Evolutionary conservation across 352 stramenopile species (phyloP).

Genomic region (Albugo laibachii): DNA sequence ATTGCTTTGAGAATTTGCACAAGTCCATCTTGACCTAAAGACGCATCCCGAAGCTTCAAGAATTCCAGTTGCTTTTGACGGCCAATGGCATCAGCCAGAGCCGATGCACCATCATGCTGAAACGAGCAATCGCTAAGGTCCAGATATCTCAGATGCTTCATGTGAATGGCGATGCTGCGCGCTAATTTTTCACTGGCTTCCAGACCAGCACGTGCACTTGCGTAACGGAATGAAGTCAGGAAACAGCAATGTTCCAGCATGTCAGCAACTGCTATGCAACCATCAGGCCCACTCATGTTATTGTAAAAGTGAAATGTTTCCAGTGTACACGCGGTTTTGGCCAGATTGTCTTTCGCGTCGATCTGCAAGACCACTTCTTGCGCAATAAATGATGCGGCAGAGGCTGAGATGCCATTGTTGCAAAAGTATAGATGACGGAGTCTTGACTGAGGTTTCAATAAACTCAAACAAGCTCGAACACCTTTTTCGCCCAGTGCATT

Average conservation of each 20-base stretch:
- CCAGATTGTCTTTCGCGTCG: slow-evolving; percentile 10
- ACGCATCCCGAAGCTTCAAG: slow-evolving; percentile 82
- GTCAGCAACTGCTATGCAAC: slow-evolving; percentile 27
- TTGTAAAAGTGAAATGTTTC: slow-evolving; percentile 75
- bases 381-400: slow-evolving; percentile 31
- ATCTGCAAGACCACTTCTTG: slow-evolving; percentile 44
- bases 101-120: slow-evolving; percentile 35
- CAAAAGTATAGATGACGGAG: slow-evolving; percentile 45
- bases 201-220: slow-evolving; percentile 33
- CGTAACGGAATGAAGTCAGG: slow-evolving; percentile 37
- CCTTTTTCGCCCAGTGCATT: slow-evolving; percentile 62
- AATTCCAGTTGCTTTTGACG: slow-evolving; percentile 41
- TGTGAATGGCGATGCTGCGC: slow-evolving; percentile 20
- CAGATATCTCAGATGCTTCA: slow-evolving; percentile 40
- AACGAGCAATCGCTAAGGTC: slow-evolving; percentile 89
- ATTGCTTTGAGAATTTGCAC: slow-evolving; percentile 47
- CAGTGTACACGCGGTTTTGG: slow-evolving; percentile 17
- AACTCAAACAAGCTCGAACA: slow-evolving; percentile 43
- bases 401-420: slow-evolving; percentile 64
- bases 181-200: slow-evolving; percentile 32
- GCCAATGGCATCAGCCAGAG: slow-evolving; percentile 48
- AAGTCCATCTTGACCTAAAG: slow-evolving; percentile 60
- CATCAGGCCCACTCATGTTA: slow-evolving; percentile 69
- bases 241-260: slow-evolving; percentile 27
- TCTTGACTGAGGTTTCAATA: slow-evolving; percentile 43